Evolutionary conservation across 2,329 filamentous ascomycete genomes (phyloP), one percentile per base, ranked within the genome.

Genomic region (Cordyceps militaris): DNA sequence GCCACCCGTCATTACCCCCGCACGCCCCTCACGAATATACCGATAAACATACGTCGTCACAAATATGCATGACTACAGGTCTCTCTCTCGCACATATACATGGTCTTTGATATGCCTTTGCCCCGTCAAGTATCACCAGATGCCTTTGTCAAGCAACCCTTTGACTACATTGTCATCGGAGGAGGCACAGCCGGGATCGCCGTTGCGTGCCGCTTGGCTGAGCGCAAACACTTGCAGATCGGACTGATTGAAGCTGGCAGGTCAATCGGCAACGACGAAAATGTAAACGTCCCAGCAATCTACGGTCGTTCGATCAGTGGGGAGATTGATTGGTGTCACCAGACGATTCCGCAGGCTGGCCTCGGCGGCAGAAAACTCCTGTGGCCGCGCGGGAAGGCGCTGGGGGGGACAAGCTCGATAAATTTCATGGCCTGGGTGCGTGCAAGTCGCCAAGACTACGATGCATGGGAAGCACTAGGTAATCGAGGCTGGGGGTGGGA

Each of bases 331-430:
- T 78, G 76, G 75, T 59, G 69, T 16, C 73, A 76, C 60, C 64
- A 70, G 59, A 76, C 76, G 4, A 62, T 63, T 2, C 68, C 73
- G 6, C 75, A 77, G 61, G 56, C 61, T 19, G 69, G 69, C 2
- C 65, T 76, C 4, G 67, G 62, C 2, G 72, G 76, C 1, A 72
- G 78, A 47, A 66, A 52, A 28, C 63, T 79, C 23, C 63, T 70
- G 10, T 77, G 72, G 71, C 70, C 73, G 0, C 66, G 75, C 14
- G 77, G 77, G 7, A 76, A 70, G 58, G 78, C 82, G 0, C 74
- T 89, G 0, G 86, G 86, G 19, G 86, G 86, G 7, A 83, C 84
- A 7, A 81, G 77, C 16, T 79, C 79, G 0, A 74, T 86, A 49
- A 85, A 85, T 61, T 81, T 79, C 61, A 80, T 84, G 78, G 78